Percentiles rank a stretch among this genome's conserved stretches.
These are phyloP conservation scores for Oryza longistaminata DNA, from an alignment of 176 grass and related monocot species.

Conservation along the genomic window DNA sequence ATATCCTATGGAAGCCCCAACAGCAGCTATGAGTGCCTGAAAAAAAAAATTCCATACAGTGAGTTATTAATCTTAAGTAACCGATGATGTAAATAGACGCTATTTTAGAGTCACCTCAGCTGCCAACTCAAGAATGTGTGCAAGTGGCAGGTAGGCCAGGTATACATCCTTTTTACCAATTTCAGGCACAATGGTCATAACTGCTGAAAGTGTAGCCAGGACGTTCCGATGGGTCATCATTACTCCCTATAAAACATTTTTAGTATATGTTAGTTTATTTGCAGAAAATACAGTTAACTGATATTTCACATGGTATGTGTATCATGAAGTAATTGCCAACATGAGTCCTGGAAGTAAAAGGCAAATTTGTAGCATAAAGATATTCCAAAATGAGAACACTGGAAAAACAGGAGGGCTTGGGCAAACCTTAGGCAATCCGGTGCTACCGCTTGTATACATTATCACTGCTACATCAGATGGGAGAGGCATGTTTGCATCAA, in stretches of 20 bases:
- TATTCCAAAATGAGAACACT: not conserved
- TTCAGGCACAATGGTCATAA: constrained; percentile 82
- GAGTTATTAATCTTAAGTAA: constrained; percentile 39
- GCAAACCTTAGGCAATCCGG: constrained; percentile 86
- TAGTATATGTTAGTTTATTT: constrained; percentile 31
- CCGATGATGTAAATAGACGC: constrained; percentile 3
- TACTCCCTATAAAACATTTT: constrained; percentile 62
- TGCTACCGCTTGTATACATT: constrained; percentile 99
- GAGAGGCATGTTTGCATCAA: constrained; percentile 67
- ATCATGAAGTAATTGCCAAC: not conserved
- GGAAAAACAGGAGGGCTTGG: not conserved
- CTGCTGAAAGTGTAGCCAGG: constrained; percentile 82
- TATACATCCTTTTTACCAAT: constrained; percentile 80
- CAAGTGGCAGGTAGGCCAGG: constrained; percentile 87
- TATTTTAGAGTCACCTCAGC: constrained; percentile 63
- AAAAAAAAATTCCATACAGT: constrained; percentile 14
- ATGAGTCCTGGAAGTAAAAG: not conserved
- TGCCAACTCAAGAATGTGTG: constrained; percentile 95
- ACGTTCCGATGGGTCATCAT: constrained; percentile 97
- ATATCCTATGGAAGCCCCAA: constrained; percentile 84
- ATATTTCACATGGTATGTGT: no score
- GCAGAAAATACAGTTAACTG: not conserved
- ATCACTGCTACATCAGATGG: constrained; percentile 80
- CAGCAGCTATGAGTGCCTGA: constrained; percentile 76
- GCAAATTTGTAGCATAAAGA: constrained; percentile 12